Conservation (phyloP, 2,329 filamentous ascomycete genomes). For the Ophiostoma pallidulum region DNA sequence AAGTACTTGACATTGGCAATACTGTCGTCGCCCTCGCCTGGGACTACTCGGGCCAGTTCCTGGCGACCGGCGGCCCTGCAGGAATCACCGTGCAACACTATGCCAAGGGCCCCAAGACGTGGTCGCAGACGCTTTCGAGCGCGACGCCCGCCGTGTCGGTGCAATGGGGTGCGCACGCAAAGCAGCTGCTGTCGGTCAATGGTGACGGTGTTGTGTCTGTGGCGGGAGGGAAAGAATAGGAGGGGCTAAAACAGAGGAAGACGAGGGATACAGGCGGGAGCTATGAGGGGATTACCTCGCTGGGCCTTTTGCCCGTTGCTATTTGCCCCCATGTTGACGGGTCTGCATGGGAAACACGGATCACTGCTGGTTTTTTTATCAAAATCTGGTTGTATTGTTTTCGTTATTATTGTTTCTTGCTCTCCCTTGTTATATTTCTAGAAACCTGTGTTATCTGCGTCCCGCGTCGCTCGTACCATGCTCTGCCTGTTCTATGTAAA, state of each 20-base stretch:
- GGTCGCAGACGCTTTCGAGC: conserved; percentile 76
- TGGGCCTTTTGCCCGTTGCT: no score
- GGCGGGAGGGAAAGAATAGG: conserved; percentile 45
- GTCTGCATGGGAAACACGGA: no score
- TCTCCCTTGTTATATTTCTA: no score
- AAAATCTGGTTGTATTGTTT: no score
- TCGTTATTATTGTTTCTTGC: no score
- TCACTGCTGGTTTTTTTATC: no score
- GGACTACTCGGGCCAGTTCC: conserved; percentile 93
- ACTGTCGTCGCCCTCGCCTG: conserved; percentile 72
- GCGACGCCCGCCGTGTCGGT: conserved; percentile 64
- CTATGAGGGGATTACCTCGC: no score
- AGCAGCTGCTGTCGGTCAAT: conserved; percentile 65
- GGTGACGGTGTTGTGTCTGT: conserved; percentile 66
- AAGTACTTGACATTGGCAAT: conserved; percentile 77
- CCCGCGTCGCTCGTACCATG: no score
- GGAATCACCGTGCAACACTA: conserved; percentile 86
- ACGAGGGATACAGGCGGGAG: no score
- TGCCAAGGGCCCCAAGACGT: conserved; percentile 74
- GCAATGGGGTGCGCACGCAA: conserved; percentile 67
- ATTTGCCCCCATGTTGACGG: no score
- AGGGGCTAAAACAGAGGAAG: background rate
- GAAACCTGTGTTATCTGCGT: no score
- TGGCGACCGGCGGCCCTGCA: conserved; percentile 70
- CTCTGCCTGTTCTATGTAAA: no score